A percentile compares a stretch with the other conserved stretches of the same genome.
These are phyloP conservation scores for Termitomyces sp. DNA, from an alignment of 768 basidiomycete species.

Conservation along the genomic window DNA sequence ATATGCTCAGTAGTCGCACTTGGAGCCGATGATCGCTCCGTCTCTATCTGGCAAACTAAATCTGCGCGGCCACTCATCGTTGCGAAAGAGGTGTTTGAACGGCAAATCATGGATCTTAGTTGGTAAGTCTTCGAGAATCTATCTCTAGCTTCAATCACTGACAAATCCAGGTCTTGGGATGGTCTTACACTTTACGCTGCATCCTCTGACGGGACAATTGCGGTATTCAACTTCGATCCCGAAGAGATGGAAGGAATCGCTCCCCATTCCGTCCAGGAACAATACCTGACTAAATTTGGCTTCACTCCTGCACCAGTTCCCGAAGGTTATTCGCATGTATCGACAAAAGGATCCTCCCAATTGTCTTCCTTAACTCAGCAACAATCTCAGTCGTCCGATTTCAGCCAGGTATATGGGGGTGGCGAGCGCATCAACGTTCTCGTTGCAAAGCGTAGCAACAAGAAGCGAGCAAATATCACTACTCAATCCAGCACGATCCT, in stretches of 20 bases:
- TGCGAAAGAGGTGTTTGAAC: constrained; percentile 88
- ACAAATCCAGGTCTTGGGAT: constrained; percentile 74
- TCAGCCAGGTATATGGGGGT: constrained; percentile 27
- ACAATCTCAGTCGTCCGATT: constrained; percentile 25
- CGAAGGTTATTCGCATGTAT: constrained; percentile 61
- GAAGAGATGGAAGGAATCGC: constrained; percentile 81
- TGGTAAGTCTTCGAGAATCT: constrained; percentile 53
- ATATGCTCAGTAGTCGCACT: constrained; percentile 91
- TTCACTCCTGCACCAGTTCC: constrained; percentile 65
- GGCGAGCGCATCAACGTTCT: constrained; percentile 67
- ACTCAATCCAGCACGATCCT: constrained; percentile 16
- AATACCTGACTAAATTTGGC: constrained; percentile 79
- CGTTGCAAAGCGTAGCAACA: constrained; percentile 66
- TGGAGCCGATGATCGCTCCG: constrained; percentile 88
- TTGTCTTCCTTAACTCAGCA: constrained; percentile 29
- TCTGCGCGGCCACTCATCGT: constrained; percentile 88
- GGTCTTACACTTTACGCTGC: constrained; percentile 90
- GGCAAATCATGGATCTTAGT: constrained; percentile 92
- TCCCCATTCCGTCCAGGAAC: constrained; percentile 63
- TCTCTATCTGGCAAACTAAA: constrained; percentile 97
- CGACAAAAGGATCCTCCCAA: constrained; percentile 22
- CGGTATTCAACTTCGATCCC: constrained; percentile 77
- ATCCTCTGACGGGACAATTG: constrained; percentile 93
- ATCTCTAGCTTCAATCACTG: constrained; percentile 1
- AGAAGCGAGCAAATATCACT: constrained; percentile 46